phyloP scores from a whole-genome alignment of 495 filamentous ascomycete species.

The Corynascus novoguineensis region DNA sequence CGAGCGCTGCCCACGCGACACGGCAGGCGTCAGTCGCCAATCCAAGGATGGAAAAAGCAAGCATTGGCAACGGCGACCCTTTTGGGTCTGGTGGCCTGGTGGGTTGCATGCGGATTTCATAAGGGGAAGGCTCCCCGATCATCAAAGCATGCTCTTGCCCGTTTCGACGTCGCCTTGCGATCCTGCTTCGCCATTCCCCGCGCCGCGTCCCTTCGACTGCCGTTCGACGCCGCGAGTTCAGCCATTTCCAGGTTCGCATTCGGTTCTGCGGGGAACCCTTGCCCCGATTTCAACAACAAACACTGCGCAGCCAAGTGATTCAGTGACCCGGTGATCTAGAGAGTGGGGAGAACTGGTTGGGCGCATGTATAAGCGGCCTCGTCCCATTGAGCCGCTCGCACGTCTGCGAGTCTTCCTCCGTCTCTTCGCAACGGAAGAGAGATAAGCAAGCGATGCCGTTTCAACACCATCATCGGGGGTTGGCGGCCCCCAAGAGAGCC shows the following conservation, averaged over 20 bases:
- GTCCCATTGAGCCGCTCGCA: background rate
- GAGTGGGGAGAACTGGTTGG: background rate
- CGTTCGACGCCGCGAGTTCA: background rate
- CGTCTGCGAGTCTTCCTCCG: background rate
- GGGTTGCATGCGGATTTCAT: slow-evolving; percentile 6
- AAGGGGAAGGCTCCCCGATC: slow-evolving; percentile 9
- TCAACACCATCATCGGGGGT: slow-evolving; percentile 1
- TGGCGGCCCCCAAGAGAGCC: slow-evolving; percentile 2
- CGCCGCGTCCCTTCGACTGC: background rate
- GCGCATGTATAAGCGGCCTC: background rate
- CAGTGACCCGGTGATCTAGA: background rate
- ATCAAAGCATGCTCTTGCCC: slow-evolving; percentile 1
- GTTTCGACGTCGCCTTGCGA: slow-evolving; percentile 5
- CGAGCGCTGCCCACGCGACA: background rate
- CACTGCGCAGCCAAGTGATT: too few species aligned
- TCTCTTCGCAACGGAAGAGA: background rate
- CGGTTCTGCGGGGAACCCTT: slow-evolving; percentile 10
- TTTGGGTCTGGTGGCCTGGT: background rate
- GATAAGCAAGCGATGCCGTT: slow-evolving; percentile 6
- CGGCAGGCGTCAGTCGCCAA: background rate
- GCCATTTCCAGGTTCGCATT: background rate
- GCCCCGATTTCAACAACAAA: background rate
- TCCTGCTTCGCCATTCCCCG: background rate
- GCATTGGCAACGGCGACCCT: background rate
- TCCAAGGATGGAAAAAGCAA: background rate